phyloP scores from a whole-genome alignment of 1,139 yeast species.

The Taphrina sp. region DNA sequence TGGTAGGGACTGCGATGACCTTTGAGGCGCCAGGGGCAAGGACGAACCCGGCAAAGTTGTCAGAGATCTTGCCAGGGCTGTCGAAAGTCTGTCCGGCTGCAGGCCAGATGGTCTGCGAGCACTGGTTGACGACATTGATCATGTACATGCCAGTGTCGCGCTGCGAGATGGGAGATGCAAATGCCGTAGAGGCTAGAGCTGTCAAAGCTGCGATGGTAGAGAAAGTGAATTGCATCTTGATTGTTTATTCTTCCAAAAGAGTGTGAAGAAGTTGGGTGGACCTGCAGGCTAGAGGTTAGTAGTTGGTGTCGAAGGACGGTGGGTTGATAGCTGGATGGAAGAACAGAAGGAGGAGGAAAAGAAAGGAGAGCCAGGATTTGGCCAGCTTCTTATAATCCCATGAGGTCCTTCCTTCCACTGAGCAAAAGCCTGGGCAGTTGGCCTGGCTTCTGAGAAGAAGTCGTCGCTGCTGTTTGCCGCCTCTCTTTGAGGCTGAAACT shows the following conservation, averaged over 20 bases:
- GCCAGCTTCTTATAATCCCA: no score
- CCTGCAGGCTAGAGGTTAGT: slow-evolving; percentile 7
- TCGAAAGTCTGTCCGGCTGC: slow-evolving; percentile 25
- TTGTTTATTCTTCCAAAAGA: slow-evolving; percentile 6
- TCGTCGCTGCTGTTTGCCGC: no score
- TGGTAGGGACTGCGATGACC: slow-evolving; percentile 18
- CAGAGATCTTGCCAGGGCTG: slow-evolving; percentile 10
- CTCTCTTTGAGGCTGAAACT: no score
- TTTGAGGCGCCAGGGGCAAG: slow-evolving; percentile 14
- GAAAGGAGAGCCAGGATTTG: no score
- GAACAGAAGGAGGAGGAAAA: background rate
- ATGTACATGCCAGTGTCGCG: slow-evolving; percentile 11
- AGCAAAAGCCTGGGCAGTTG: no score
- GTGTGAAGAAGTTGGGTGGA: slow-evolving; percentile 3
- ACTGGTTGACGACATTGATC: slow-evolving; percentile 24
- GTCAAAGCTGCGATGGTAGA: slow-evolving; percentile 19
- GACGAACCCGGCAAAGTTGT: slow-evolving; percentile 15
- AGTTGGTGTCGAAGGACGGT: slow-evolving; percentile 23
- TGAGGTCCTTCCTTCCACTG: no score
- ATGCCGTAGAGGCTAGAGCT: slow-evolving; percentile 19
- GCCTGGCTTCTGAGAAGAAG: no score
- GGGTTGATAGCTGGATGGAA: background rate
- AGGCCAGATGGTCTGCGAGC: slow-evolving; percentile 27
- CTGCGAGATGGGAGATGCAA: slow-evolving; percentile 9
- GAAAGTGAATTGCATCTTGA: slow-evolving; percentile 19